phyloP scores from a whole-genome alignment of 2,329 filamentous ascomycete genomes.

The Ceratocystis eucalypticola region DNA sequence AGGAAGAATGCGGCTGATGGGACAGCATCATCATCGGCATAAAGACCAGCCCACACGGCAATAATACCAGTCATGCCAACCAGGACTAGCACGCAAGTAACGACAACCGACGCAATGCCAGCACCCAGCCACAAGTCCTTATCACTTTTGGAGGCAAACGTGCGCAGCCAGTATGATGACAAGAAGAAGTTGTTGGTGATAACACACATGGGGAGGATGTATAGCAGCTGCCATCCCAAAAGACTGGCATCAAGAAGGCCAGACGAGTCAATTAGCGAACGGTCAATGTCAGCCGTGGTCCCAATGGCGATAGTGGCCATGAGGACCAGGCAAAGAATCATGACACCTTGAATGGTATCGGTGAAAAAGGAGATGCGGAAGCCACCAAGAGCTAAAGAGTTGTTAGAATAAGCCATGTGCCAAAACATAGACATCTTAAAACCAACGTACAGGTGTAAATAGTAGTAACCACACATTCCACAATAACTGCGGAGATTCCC shows the following conservation, averaged over 20 bases:
- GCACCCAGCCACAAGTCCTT: conserved; percentile 64
- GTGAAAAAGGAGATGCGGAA: conserved; percentile 77
- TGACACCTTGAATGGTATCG: conserved; percentile 65
- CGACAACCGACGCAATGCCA: conserved; percentile 49
- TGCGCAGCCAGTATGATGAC: conserved; percentile 71
- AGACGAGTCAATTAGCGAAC: conserved; percentile 51
- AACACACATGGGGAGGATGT: conserved; percentile 69
- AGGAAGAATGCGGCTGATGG: conserved; percentile 61
- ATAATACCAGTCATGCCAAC: conserved; percentile 62
- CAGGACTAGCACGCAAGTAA: conserved; percentile 57
- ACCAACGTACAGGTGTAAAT: conserved; percentile 59
- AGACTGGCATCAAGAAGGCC: conserved; percentile 54
- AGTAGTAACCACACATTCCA: conserved; percentile 64
- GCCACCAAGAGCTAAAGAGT: conserved; percentile 55
- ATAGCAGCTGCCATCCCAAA: conserved; percentile 73
- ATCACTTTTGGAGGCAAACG: conserved; percentile 68
- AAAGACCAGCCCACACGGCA: conserved; percentile 64
- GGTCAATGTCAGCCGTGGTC: conserved; percentile 58
- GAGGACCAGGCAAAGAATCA: conserved; percentile 63
- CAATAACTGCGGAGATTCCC: conserved; percentile 61
- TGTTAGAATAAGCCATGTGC: conserved; percentile 3
- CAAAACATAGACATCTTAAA: background rate
- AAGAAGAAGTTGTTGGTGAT: conserved; percentile 80
- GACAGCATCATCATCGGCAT: conserved; percentile 44
- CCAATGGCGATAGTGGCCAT: conserved; percentile 68